A percentile compares a stretch with the other conserved stretches of the same genome.
Evolutionary conservation across 306 rosid genomes (phyloP).

Genomic region (Geum urbanum): DNA sequence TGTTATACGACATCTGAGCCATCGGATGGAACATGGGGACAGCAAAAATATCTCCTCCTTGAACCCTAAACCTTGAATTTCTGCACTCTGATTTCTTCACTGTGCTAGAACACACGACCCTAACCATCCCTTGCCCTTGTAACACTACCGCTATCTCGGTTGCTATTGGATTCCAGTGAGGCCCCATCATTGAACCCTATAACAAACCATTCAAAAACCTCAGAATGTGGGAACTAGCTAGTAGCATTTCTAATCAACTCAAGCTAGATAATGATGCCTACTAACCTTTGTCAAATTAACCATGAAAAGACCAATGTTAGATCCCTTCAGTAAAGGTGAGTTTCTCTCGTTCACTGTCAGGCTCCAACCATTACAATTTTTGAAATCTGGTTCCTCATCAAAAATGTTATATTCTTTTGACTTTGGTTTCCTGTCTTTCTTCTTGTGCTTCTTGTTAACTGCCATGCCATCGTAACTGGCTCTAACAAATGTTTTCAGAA

Average conservation of each 20-base stretch:
- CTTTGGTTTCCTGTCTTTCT: slow-evolving; percentile 21
- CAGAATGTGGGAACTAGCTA: neutral
- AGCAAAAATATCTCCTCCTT: slow-evolving; percentile 64
- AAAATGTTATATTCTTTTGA: slow-evolving; percentile 40
- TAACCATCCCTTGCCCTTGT: slow-evolving; percentile 70
- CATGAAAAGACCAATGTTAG: slow-evolving; percentile 60
- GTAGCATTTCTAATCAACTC: neutral
- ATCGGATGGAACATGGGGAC: slow-evolving; percentile 77
- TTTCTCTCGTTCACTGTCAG: slow-evolving; percentile 50
- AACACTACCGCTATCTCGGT: slow-evolving; percentile 59
- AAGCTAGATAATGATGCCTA: neutral
- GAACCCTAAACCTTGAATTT: slow-evolving; percentile 57
- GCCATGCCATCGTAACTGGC: slow-evolving; percentile 2
- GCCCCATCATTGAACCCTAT: slow-evolving; percentile 89
- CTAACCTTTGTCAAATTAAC: slow-evolving; percentile 71
- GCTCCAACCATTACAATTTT: slow-evolving; percentile 67
- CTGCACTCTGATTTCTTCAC: slow-evolving; percentile 31
- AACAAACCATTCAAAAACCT: neutral
- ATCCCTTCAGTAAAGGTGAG: slow-evolving; percentile 30
- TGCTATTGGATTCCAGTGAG: slow-evolving; percentile 86
- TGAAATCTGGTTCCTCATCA: slow-evolving; percentile 51
- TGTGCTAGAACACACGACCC: slow-evolving; percentile 52
- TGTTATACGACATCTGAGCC: slow-evolving; percentile 82
- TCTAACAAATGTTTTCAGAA: slow-evolving; percentile 32
- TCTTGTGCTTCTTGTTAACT: slow-evolving; percentile 27